Percentiles rank a stretch among this genome's conserved stretches.
phyloP scores from a whole-genome alignment of 805 yeast species.

The Metschnikowia baotianmanensis region DNA sequence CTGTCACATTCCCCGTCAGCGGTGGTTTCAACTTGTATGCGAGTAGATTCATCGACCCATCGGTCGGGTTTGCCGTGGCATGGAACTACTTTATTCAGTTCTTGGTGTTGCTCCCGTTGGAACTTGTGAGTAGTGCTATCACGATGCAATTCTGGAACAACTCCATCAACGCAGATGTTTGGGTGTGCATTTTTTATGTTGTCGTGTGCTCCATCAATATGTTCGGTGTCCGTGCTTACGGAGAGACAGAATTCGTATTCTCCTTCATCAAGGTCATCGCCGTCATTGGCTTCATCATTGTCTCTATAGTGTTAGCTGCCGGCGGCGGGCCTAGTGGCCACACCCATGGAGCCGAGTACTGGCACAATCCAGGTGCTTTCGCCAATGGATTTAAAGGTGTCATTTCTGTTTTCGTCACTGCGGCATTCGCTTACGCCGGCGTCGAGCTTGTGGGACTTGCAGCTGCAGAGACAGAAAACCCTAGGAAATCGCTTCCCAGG shows the following conservation, averaged over 20 bases:
- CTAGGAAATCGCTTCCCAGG: constrained; percentile 62
- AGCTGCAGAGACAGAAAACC: constrained; percentile 73
- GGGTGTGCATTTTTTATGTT: constrained; percentile 55
- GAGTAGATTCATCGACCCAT: constrained; percentile 51
- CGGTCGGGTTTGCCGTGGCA: constrained; percentile 57
- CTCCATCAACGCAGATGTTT: constrained; percentile 24
- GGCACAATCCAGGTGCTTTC: constrained; percentile 70
- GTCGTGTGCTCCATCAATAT: constrained; percentile 48
- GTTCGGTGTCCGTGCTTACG: constrained; percentile 53
- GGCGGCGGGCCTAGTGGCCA: constrained; percentile 57
- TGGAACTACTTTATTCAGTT: constrained; percentile 66
- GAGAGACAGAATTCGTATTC: constrained; percentile 55
- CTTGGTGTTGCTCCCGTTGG: constrained; percentile 60
- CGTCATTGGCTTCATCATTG: constrained; percentile 46
- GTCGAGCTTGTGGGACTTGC: constrained; percentile 73
- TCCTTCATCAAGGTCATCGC: constrained; percentile 48
- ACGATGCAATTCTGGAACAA: constrained; percentile 21
- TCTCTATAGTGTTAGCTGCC: constrained; percentile 46
- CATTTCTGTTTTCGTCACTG: constrained; percentile 69
- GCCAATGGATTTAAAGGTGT: constrained; percentile 67
- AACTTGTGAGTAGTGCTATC: constrained; percentile 57
- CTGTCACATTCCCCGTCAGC: constrained; percentile 20
- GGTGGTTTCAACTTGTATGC: constrained; percentile 67
- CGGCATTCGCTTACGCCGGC: constrained; percentile 76
- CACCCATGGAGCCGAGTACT: constrained; percentile 56